A percentile compares a stretch with the other conserved stretches of the same genome.
These are phyloP conservation scores for Sonneratia caseolaris DNA, from an alignment of 345 rosid genomes.

Conservation along the genomic window DNA sequence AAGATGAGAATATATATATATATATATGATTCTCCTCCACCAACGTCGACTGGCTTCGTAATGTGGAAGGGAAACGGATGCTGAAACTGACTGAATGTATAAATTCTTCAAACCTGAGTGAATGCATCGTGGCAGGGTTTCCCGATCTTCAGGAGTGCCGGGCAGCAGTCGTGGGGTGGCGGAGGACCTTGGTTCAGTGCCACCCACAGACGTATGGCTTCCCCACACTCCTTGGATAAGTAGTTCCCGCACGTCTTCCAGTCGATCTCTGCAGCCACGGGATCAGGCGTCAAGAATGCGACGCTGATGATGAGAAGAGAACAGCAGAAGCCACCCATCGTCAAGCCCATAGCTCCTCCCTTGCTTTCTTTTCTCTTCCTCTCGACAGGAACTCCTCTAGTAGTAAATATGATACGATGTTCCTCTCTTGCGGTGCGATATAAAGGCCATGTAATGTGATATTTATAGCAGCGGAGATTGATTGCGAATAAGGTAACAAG, in stretches of 20 bases:
- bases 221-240: neutral
- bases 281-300: neutral
- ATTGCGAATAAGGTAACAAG: too few relatives aligned
- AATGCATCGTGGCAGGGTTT: neutral
- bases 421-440: neutral
- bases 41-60: too few relatives aligned
- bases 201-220: neutral
- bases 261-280: neutral
- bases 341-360: neutral
- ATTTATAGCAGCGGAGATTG: neutral
- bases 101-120: neutral
- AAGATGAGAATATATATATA: too few relatives aligned
- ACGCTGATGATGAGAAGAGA: too few relatives aligned
- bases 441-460: neutral
- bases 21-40: too few relatives aligned
- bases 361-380: neutral
- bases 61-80: too few relatives aligned
- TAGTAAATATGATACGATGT: neutral
- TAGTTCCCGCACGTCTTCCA: neutral
- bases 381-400: neutral
- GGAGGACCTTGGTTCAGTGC: neutral
- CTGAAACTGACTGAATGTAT: neutral
- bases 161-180: neutral
- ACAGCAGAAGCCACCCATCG: neutral
- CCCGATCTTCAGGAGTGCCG: neutral